Percentiles rank a stretch among this genome's conserved stretches.
These are phyloP conservation scores for Jamesozyma spencerorum DNA, from an alignment of 805 yeast genomes.

Conservation along the genomic window DNA sequence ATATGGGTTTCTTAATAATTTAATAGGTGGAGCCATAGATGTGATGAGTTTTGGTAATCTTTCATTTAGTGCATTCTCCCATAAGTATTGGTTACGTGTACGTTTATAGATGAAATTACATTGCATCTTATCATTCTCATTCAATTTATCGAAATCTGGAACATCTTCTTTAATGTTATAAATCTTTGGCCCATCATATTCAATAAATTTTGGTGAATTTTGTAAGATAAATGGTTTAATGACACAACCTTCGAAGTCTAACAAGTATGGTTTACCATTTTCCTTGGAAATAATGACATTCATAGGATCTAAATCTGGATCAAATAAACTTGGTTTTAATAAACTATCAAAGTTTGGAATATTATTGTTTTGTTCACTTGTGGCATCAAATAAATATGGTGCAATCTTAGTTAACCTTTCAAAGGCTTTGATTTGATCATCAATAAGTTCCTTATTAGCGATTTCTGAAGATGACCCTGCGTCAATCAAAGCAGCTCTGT, in stretches of 20 bases:
- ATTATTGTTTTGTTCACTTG: slow-evolving; percentile 37
- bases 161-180: slow-evolving; percentile 68
- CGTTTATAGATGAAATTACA: slow-evolving; percentile 79
- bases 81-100: slow-evolving; percentile 83
- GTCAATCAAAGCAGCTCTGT: slow-evolving; percentile 35
- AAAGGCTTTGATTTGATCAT: slow-evolving; percentile 49
- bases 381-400: slow-evolving; percentile 43
- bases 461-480: slow-evolving; percentile 7
- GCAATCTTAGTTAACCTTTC: slow-evolving; percentile 50
- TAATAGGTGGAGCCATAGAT: slow-evolving; percentile 75
- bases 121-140: slow-evolving; percentile 67
- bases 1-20: slow-evolving; percentile 59
- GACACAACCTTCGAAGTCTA: slow-evolving; percentile 76
- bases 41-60: slow-evolving; percentile 59
- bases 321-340: slow-evolving; percentile 60
- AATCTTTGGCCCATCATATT: slow-evolving; percentile 82
- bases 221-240: slow-evolving; percentile 77
- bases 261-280: slow-evolving; percentile 38
- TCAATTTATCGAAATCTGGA: slow-evolving; percentile 56
- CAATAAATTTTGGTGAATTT: slow-evolving; percentile 72
- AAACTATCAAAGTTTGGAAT: slow-evolving; percentile 57
- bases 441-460: slow-evolving; percentile 34
- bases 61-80: slow-evolving; percentile 71
- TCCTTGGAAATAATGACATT: slow-evolving; percentile 52
- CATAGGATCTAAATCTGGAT: slow-evolving; percentile 87